phyloP scores from a whole-genome alignment of 139 green algal genomes.

The Ulvella scutata region DNA sequence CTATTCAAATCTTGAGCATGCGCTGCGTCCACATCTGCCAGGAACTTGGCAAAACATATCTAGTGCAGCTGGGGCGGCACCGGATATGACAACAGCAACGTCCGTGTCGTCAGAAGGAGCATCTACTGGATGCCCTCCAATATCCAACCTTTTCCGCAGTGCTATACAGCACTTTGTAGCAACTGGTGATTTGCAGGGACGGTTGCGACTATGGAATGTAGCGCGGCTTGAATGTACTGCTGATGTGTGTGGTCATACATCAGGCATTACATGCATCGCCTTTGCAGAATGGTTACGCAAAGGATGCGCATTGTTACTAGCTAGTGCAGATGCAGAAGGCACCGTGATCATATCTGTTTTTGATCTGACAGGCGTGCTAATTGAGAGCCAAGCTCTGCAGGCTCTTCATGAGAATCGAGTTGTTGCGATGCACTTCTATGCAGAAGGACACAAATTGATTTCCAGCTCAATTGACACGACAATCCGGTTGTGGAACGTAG shows the following conservation, averaged over 20 bases:
- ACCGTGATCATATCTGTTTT: not conserved
- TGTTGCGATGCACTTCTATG: not conserved
- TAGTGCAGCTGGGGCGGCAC: too few relatives aligned
- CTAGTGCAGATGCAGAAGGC: not conserved
- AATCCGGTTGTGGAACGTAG: slow-evolving; percentile 2
- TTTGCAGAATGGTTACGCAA: not conserved
- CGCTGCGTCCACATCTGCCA: too few relatives aligned
- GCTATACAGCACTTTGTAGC: not conserved
- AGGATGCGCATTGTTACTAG: not conserved
- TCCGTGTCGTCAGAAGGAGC: not conserved
- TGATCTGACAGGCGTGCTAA: not conserved
- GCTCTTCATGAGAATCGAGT: not conserved
- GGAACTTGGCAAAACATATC: too few relatives aligned
- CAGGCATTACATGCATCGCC: not conserved
- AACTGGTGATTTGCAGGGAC: not conserved
- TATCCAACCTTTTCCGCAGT: not conserved
- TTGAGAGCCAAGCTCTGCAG: not conserved
- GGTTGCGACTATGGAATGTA: not conserved
- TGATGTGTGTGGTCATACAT: not conserved
- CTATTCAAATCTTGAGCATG: too few relatives aligned
- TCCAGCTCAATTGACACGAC: not conserved
- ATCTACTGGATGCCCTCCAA: not conserved
- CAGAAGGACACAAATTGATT: not conserved
- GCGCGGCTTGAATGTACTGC: not conserved
- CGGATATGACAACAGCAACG: too few relatives aligned